Evolutionary conservation across 2,329 filamentous ascomycete genomes (phyloP).

Genomic region (Chaetomium olivaceum): DNA sequence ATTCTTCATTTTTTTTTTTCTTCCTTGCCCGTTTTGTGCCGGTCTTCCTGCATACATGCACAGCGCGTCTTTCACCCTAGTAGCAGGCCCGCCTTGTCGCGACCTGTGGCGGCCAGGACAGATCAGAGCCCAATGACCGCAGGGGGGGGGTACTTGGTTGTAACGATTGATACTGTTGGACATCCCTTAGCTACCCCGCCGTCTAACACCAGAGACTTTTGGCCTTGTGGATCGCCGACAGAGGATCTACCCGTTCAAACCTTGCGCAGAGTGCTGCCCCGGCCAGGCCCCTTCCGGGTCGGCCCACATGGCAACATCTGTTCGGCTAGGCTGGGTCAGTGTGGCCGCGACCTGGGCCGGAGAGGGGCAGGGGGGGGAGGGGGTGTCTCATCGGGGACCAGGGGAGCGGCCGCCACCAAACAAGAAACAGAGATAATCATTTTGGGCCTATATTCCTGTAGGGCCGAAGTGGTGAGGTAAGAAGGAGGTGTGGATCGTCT

Average conservation of each 20-base stretch:
- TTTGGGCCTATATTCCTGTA: constrained; percentile 21
- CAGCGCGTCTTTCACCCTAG: constrained; percentile 18
- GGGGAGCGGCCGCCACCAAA: constrained; percentile 25
- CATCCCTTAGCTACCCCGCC: constrained; percentile 16
- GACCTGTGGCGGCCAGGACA: constrained; percentile 20
- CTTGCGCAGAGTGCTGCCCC: constrained; percentile 19
- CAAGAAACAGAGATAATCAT: constrained; percentile 26
- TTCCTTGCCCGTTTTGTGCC: constrained; percentile 7
- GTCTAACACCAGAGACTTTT: constrained; percentile 12
- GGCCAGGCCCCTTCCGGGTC: constrained; percentile 29
- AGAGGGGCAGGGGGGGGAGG: constrained; percentile 5
- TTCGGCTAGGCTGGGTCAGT: constrained; percentile 29
- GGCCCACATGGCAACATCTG: constrained; percentile 34
- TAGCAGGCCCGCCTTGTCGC: constrained; percentile 25
- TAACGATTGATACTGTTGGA: constrained; percentile 6
- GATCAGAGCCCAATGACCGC: constrained; percentile 11
- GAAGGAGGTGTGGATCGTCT: not conserved
- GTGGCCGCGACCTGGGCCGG: constrained; percentile 29
- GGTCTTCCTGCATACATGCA: constrained; percentile 25
- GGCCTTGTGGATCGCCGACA: constrained; percentile 17
- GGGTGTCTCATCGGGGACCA: constrained; percentile 3
- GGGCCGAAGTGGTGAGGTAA: not conserved
- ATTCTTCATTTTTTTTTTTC: constrained; percentile 3
- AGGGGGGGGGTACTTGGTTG: not conserved
- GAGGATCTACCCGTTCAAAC: constrained; percentile 31